phyloP scores from a whole-genome alignment of 768 basidiomycete genomes.

The Lactifluus rugatus region DNA sequence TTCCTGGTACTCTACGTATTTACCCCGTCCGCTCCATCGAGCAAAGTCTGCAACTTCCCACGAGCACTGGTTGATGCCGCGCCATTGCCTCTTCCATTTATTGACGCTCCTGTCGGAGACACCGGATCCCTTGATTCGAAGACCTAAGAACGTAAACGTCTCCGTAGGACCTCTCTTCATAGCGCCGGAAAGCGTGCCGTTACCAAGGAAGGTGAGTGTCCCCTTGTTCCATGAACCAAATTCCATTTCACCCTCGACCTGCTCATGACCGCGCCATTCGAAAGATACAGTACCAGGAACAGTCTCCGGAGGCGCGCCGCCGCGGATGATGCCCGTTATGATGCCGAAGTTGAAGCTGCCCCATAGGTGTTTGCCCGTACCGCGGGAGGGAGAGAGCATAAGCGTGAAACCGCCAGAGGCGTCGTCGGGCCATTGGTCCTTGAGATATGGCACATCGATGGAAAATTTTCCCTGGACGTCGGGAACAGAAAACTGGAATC shows the following conservation, averaged over 20 bases:
- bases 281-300: background rate
- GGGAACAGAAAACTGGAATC: background rate
- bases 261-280: background rate
- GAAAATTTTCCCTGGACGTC: background rate
- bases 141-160: no score
- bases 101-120: no score
- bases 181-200: background rate
- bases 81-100: no score
- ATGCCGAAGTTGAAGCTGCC: background rate
- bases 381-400: background rate
- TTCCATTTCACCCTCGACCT: background rate
- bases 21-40: no score
- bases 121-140: no score
- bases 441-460: background rate
- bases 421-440: background rate
- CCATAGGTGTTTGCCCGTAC: background rate
- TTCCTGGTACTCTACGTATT: no score
- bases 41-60: no score
- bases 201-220: background rate
- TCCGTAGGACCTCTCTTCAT: background rate
- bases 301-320: background rate
- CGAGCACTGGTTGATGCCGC: no score
- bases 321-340: background rate
- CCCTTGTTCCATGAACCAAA: background rate
- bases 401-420: background rate